Percentiles rank a stretch among this genome's conserved stretches.
These are phyloP conservation scores for Thalassiosira livingstoniorum DNA, from an alignment of 352 stramenopile species.

Conservation along the genomic window DNA sequence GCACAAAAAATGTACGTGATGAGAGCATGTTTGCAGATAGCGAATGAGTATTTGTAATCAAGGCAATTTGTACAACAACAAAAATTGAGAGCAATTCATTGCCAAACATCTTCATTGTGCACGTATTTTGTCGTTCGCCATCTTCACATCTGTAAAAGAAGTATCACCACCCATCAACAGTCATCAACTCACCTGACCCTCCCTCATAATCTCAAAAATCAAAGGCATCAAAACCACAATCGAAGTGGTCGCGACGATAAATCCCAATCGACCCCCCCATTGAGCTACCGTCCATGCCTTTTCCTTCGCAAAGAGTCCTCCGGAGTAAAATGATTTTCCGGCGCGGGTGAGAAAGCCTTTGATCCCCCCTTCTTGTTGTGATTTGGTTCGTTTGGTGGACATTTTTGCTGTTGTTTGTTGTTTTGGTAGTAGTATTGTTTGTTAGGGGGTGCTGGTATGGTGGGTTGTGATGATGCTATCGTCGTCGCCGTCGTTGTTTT, in stretches of 20 bases:
- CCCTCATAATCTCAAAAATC: slow-evolving; percentile 84
- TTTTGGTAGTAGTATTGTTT: too few species aligned
- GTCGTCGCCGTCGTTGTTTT: too few species aligned
- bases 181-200: slow-evolving; percentile 62
- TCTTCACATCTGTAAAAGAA: too few species aligned
- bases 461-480: too few species aligned
- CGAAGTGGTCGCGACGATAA: slow-evolving; percentile 76
- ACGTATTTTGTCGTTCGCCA: too few species aligned
- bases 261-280: slow-evolving; percentile 65
- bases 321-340: slow-evolving; percentile 70
- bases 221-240: slow-evolving; percentile 83
- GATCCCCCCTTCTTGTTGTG: slow-evolving; percentile 64
- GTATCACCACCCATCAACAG: not conserved
- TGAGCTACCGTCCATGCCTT: slow-evolving; percentile 63
- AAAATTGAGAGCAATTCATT: not conserved
- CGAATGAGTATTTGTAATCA: not conserved
- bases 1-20: too few species aligned
- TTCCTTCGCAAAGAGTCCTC: slow-evolving; percentile 64
- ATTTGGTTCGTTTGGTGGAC: not conserved
- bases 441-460: too few species aligned
- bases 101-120: too few species aligned
- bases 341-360: slow-evolving; percentile 80
- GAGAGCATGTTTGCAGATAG: not conserved
- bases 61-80: not conserved
- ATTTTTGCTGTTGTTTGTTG: not conserved